These are phyloP conservation scores for Emericellopsis cladophorae DNA, from an alignment of 2,329 filamentous ascomycete genomes.

Conservation along the genomic window DNA sequence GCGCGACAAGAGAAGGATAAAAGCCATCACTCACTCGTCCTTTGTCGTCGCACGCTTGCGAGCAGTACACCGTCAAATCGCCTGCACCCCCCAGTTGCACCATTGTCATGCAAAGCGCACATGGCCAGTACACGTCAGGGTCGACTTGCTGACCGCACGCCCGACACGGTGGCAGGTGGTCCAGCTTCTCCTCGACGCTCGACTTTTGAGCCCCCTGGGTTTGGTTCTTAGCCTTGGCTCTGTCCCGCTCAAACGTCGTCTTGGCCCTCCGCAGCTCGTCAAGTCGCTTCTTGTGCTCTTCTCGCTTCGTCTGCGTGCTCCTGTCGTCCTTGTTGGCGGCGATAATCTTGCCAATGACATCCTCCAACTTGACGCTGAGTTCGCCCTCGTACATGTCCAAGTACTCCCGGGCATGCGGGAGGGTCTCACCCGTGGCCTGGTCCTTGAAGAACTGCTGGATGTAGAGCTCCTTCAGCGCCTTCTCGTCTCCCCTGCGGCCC, in stretches of 20 bases:
- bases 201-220: slow-evolving; percentile 14
- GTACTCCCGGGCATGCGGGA: slow-evolving; percentile 23
- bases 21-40: slow-evolving; percentile 23
- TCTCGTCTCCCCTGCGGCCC: slow-evolving; percentile 14
- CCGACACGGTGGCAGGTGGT: slow-evolving; percentile 24
- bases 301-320: slow-evolving; percentile 20
- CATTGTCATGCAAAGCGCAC: slow-evolving; percentile 31
- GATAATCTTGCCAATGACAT: slow-evolving; percentile 19
- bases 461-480: slow-evolving; percentile 22
- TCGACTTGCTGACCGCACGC: slow-evolving; percentile 22
- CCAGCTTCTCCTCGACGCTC: slow-evolving; percentile 17
- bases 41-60: slow-evolving; percentile 24
- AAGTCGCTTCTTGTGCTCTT: slow-evolving; percentile 23
- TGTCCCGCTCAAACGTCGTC: slow-evolving; percentile 33
- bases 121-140: slow-evolving; percentile 23
- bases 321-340: slow-evolving; percentile 16
- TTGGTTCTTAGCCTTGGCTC: slow-evolving; percentile 21
- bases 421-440: slow-evolving; percentile 15
- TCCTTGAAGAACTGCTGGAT: slow-evolving; percentile 28
- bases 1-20: neutral
- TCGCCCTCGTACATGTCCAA: slow-evolving; percentile 20
- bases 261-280: slow-evolving; percentile 35
- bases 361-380: slow-evolving; percentile 13
- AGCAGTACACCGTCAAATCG: slow-evolving; percentile 30
- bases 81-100: slow-evolving; percentile 20